These are phyloP conservation scores for Metarhizium guizhouense DNA, from an alignment of 2,329 filamentous ascomycete genomes.

Conservation along the genomic window DNA sequence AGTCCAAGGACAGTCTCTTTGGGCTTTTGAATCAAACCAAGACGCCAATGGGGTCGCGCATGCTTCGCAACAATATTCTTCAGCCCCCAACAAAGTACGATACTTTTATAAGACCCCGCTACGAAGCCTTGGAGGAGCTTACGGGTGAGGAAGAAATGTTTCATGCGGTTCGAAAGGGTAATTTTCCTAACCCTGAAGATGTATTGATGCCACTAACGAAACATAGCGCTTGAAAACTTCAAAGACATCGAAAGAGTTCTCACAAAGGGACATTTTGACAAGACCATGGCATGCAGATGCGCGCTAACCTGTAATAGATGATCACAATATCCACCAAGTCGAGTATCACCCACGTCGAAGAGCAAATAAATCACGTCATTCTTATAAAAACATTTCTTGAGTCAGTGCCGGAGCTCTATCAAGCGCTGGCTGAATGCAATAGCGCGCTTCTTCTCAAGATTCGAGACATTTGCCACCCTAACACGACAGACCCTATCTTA, in stretches of 20 bases:
- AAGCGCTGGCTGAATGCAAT: constrained; percentile 55
- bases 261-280: constrained; percentile 46
- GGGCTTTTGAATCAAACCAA: constrained; percentile 76
- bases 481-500: constrained; percentile 51
- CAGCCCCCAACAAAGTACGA: constrained; percentile 71
- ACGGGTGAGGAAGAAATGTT: constrained; percentile 80
- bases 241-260: constrained; percentile 73
- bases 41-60: constrained; percentile 80
- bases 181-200: neutral
- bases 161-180: constrained; percentile 61
- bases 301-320: constrained; percentile 38
- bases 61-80: constrained; percentile 77
- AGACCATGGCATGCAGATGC: neutral
- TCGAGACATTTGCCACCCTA: constrained; percentile 57
- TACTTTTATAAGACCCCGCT: constrained; percentile 60
- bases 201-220: neutral
- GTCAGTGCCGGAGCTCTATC: constrained; percentile 57
- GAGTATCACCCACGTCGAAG: constrained; percentile 62
- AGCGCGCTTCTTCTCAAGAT: constrained; percentile 60
- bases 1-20: constrained; percentile 75
- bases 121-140: constrained; percentile 77
- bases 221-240: constrained; percentile 61
- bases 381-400: constrained; percentile 76
- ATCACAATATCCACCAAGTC: constrained; percentile 64
- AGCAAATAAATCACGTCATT: constrained; percentile 77